Conservation (phyloP, 2,329 filamentous ascomycete species). For the Alternaria consortialis region DNA sequence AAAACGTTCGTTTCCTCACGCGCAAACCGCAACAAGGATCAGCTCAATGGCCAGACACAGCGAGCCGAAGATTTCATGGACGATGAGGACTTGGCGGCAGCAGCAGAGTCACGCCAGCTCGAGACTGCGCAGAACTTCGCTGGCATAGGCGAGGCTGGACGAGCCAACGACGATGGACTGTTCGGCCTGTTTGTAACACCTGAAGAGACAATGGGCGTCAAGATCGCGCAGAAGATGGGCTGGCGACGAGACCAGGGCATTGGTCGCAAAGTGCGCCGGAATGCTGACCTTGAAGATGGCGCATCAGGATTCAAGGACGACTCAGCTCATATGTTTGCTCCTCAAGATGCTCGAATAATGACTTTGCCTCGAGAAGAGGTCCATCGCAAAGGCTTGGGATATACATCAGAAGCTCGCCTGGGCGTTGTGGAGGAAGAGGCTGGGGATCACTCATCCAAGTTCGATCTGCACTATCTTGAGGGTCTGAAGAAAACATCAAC, state of each 20-base stretch:
- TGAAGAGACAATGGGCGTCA: constrained; percentile 87
- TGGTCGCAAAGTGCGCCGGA: constrained; percentile 82
- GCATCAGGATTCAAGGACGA: constrained; percentile 52
- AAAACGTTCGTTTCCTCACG: constrained; percentile 92
- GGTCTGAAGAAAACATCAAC: constrained; percentile 23
- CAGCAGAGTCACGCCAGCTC: constrained; percentile 77
- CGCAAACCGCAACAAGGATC: constrained; percentile 76
- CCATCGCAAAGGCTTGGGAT: constrained; percentile 73
- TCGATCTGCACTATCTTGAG: constrained; percentile 38
- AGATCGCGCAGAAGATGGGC: constrained; percentile 88
- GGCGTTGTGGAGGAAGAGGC: constrained; percentile 40
- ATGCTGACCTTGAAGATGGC: constrained; percentile 71
- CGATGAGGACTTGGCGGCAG: constrained; percentile 90
- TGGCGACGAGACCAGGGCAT: constrained; percentile 96
- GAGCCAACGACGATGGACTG: constrained; percentile 63
- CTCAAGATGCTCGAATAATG: constrained; percentile 78
- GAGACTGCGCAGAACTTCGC: constrained; percentile 78
- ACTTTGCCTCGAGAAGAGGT: constrained; percentile 71
- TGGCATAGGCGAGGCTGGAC: constrained; percentile 73
- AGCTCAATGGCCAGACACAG: constrained; percentile 62
- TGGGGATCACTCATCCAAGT: constrained; percentile 18
- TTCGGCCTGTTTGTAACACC: constrained; percentile 76
- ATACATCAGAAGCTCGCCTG: constrained; percentile 66
- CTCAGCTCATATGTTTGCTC: constrained; percentile 78
- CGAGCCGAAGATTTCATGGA: constrained; percentile 96